Conservation (phyloP, 2,329 filamentous ascomycete species). For the Endothia cerciana region DNA sequence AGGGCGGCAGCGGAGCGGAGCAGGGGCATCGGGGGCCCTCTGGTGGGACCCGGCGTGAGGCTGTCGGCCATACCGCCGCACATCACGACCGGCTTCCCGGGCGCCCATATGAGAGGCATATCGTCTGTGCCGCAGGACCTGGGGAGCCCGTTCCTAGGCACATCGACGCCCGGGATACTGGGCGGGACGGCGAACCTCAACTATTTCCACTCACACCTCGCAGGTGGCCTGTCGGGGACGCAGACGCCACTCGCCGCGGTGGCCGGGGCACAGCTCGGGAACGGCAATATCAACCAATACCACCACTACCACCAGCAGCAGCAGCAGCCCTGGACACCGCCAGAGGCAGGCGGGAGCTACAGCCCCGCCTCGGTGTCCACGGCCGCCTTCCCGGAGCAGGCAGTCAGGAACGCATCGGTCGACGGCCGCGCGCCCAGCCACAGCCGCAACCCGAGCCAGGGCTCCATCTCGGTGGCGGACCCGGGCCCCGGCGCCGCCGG, state of each 20-base stretch:
- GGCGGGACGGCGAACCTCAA: slow-evolving; percentile 77
- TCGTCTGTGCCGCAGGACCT: slow-evolving; percentile 45
- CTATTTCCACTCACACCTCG: slow-evolving; percentile 81
- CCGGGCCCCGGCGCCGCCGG: slow-evolving; percentile 34
- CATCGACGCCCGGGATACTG: slow-evolving; percentile 65
- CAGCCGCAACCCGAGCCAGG: slow-evolving; percentile 50
- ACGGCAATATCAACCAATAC: slow-evolving; percentile 37
- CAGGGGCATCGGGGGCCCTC: slow-evolving; percentile 28
- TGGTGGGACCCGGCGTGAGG: slow-evolving; percentile 18
- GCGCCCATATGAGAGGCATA: slow-evolving; percentile 18
- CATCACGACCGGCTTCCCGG: slow-evolving; percentile 40
- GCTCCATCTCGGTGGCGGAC: slow-evolving; percentile 52
- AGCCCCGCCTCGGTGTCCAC: slow-evolving; percentile 32
- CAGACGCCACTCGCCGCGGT: slow-evolving; percentile 81
- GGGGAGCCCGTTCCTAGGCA: slow-evolving; percentile 61
- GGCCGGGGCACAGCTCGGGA: slow-evolving; percentile 68
- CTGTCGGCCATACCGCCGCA: slow-evolving; percentile 42
- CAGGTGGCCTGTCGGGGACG: slow-evolving; percentile 71
- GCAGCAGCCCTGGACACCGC: slow-evolving; percentile 49
- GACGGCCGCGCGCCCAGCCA: slow-evolving; percentile 39
- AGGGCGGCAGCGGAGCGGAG: slow-evolving; percentile 33
- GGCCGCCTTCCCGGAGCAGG: slow-evolving; percentile 16
- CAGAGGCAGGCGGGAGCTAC: slow-evolving; percentile 36
- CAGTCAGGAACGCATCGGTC: slow-evolving; percentile 14
- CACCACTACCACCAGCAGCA: slow-evolving; percentile 7